A percentile compares a stretch with the other conserved stretches of the same genome.
Conservation (phyloP, 225 moss, liverwort and hornwort species). For the Asterella californica region DNA sequence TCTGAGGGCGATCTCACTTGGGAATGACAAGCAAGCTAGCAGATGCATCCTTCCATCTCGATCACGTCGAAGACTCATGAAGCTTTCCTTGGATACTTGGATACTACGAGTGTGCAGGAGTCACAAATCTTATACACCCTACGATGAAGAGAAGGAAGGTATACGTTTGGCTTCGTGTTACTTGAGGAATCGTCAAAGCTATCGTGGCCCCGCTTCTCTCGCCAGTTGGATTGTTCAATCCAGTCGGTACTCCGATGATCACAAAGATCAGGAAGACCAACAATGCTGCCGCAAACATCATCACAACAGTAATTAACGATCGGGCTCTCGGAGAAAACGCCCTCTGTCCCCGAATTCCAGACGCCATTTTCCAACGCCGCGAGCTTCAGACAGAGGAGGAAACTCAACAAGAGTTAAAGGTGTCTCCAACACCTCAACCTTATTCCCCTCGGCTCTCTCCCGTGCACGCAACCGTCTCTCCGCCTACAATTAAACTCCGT, state of each 20-base stretch:
- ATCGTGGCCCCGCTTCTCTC: slow-evolving; percentile 37
- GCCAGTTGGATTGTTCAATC: slow-evolving; percentile 10
- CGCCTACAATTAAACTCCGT: background rate
- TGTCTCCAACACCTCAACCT: background rate
- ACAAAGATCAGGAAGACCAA: slow-evolving; percentile 40
- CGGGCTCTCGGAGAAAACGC: slow-evolving; percentile 35
- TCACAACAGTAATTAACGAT: slow-evolving; percentile 37
- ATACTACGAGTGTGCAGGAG: too few species aligned
- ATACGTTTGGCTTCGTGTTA: slow-evolving; percentile 19
- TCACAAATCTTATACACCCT: background rate
- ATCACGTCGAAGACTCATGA: background rate
- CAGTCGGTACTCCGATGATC: slow-evolving; percentile 35
- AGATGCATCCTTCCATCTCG: background rate
- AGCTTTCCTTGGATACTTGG: background rate
- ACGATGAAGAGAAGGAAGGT: slow-evolving; percentile 1
- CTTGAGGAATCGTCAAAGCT: slow-evolving; percentile 35
- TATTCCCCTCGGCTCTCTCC: background rate
- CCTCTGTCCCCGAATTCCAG: slow-evolving; percentile 33
- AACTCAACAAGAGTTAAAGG: background rate
- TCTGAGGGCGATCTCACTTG: background rate
- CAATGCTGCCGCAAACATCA: slow-evolving; percentile 42
- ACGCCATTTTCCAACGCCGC: slow-evolving; percentile 25
- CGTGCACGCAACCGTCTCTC: background rate
- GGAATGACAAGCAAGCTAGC: background rate
- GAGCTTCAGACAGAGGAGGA: background rate